Evolutionary conservation across 345 rosid genomes (phyloP).

Genomic region (Crucihimalaya himalaica): DNA sequence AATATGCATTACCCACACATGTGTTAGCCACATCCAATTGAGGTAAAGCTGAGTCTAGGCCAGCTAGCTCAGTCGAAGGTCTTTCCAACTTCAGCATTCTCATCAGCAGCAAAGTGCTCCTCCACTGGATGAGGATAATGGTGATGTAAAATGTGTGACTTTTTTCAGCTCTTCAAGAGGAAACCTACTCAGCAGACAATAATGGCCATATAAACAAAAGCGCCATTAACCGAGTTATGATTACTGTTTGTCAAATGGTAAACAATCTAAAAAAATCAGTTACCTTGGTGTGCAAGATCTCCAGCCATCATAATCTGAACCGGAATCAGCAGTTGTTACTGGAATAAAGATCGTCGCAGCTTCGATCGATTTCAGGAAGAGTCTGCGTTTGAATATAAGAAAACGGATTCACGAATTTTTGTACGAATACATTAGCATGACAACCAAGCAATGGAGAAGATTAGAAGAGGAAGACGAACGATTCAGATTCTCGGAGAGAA

Average conservation of each 20-base stretch:
- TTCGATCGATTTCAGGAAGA: too few species aligned
- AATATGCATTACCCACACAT: background rate
- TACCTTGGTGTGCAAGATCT: background rate
- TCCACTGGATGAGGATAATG: too few species aligned
- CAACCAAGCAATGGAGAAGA: background rate
- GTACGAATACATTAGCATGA: background rate
- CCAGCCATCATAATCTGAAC: background rate
- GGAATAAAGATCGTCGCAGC: too few species aligned
- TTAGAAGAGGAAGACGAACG: background rate
- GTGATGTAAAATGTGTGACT: too few species aligned
- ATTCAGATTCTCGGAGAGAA: background rate
- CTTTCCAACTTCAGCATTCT: background rate
- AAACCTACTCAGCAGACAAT: slow-evolving; percentile 15
- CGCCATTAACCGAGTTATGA: background rate
- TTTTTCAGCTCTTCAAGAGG: slow-evolving; percentile 1
- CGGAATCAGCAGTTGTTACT: too few species aligned
- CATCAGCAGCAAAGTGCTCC: background rate
- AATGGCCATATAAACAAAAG: background rate
- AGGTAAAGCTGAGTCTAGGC: too few species aligned
- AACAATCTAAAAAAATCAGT: background rate
- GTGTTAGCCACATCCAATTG: background rate
- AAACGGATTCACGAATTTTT: background rate
- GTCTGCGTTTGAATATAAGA: too few species aligned
- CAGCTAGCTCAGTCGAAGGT: background rate
- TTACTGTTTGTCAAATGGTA: background rate